Percentiles rank a stretch among this genome's conserved stretches.
These are phyloP conservation scores for Secale cereale DNA, from an alignment of 176 grass and related monocot species.

Conservation along the genomic window DNA sequence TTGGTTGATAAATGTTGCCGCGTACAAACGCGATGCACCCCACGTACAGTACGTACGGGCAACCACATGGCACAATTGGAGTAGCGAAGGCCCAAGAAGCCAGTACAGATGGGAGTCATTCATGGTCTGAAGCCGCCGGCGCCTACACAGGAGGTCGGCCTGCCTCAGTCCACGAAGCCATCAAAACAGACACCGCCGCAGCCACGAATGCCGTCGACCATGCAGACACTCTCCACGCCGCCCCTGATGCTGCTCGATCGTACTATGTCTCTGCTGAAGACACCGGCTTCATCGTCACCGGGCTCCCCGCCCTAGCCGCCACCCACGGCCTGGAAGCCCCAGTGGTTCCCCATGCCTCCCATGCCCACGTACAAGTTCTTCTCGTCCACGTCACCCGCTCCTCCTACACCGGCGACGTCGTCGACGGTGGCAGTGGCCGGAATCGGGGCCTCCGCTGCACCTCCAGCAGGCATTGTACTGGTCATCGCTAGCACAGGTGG, in stretches of 20 bases:
- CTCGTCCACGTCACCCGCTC: conserved; percentile 18
- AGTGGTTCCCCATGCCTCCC: conserved; percentile 39
- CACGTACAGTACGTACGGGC: no score
- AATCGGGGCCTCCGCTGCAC: not conserved
- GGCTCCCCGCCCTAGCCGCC: conserved; percentile 29
- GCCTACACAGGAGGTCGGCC: not conserved
- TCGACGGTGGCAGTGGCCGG: not conserved
- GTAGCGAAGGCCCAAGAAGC: not conserved
- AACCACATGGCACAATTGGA: no score
- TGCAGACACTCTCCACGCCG: conserved; percentile 23
- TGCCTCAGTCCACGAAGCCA: conserved; percentile 7
- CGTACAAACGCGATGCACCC: no score
- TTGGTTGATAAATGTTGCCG: no score
- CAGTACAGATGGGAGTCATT: not conserved
- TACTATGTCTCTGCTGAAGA: conserved; percentile 48
- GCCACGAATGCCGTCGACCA: not conserved
- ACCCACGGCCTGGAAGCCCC: conserved; percentile 36
- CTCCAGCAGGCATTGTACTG: not conserved
- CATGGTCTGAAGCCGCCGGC: conserved; percentile 33
- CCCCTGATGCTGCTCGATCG: conserved; percentile 25
- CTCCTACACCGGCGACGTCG: not conserved
- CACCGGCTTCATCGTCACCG: conserved; percentile 45
- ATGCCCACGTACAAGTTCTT: conserved; percentile 43
- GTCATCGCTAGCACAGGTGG: conserved; percentile 4
- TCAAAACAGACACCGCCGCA: not conserved